Conservation (phyloP, 495 filamentous ascomycete species). For the Venustampulla echinocandica region DNA sequence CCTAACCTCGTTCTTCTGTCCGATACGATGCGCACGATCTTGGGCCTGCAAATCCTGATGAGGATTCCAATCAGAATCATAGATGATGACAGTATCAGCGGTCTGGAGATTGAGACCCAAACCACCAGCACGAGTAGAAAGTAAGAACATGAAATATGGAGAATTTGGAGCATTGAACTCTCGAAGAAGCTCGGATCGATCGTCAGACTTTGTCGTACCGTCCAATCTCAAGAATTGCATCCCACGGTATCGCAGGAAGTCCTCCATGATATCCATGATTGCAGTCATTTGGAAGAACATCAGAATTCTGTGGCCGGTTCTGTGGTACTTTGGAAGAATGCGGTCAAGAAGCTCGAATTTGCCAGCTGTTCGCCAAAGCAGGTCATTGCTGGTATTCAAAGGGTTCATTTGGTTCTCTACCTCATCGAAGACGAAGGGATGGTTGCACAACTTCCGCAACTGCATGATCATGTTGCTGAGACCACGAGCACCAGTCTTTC, state of each 20-base stretch:
- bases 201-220: constrained; percentile 93
- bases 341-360: constrained; percentile 96
- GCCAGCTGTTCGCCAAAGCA: constrained; percentile 90
- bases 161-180: constrained; percentile 85
- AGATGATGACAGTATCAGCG: constrained; percentile 97
- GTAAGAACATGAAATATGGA: constrained; percentile 92
- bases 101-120: constrained; percentile 94
- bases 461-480: constrained; percentile 99
- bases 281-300: constrained; percentile 99
- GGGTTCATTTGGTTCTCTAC: constrained; percentile 99
- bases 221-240: constrained; percentile 85
- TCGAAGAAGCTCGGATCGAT: constrained; percentile 82
- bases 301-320: constrained; percentile 81
- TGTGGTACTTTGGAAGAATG: constrained; percentile 84
- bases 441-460: constrained; percentile 95
- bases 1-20: constrained; percentile 98
- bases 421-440: constrained; percentile 96
- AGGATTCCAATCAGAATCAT: constrained; percentile 99
- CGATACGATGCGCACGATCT: constrained; percentile 99
- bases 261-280: constrained; percentile 99
- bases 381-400: constrained; percentile 72
- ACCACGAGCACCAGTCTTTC: constrained; percentile 90
- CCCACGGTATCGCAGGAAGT: constrained; percentile 78
- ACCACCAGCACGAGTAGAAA: constrained; percentile 98
- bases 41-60: constrained; percentile 98